Base-by-base conservation (phyloP, 2,329 filamentous ascomycete species). In the Emergomyces pasteurianus region DNA sequence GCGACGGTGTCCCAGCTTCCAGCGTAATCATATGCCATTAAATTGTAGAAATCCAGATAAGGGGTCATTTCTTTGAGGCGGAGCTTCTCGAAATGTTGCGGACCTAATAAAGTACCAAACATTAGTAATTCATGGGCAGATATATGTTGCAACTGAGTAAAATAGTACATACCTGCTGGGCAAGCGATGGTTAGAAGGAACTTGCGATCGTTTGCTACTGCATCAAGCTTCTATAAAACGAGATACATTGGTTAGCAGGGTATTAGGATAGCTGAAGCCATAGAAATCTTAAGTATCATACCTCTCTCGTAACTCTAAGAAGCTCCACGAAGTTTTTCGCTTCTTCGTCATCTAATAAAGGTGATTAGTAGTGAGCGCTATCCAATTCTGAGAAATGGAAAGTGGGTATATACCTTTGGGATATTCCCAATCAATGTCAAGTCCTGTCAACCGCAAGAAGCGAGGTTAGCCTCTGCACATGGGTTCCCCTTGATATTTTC, bases 1-100 rank as follows among this genome's bases (percentile, higher is more conserved):
- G 89, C 80, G 8, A 72, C 71, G 10, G 75, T 67, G 69, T 91
- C 88, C 91, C 90, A 96, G 2, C 85, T 87, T 2, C 92, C 92
- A 12, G 90, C 86, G 69, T 86, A 94, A 73, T 95, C 90, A 73
- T 94, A 95, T 1, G 87, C 88, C 90, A 95, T 95, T 14, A 77
- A 68, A 62, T 82, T 81, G 73, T 79, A 81, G 68, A 81, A 81
- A 63, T 81, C 79, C 7, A 82, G 71, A 46, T 77, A 76, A 31
- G 70, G 65, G 47, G 76, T 76, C 78, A 80, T 79, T 49, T 71
- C 72, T 12, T 67, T 67, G 28, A 80, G 72, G 23, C 73, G 70
- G 65, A 79, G 70, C 38, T 73, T 75, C 58, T 73, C 69, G 64
- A 75, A 78, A 65, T 78, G 73, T 9, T 68, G 65, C 2, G 76